A percentile compares a stretch with the other conserved stretches of the same genome.
Conservation (phyloP, 129 eudicot species). For the Centaurea solstitialis region DNA sequence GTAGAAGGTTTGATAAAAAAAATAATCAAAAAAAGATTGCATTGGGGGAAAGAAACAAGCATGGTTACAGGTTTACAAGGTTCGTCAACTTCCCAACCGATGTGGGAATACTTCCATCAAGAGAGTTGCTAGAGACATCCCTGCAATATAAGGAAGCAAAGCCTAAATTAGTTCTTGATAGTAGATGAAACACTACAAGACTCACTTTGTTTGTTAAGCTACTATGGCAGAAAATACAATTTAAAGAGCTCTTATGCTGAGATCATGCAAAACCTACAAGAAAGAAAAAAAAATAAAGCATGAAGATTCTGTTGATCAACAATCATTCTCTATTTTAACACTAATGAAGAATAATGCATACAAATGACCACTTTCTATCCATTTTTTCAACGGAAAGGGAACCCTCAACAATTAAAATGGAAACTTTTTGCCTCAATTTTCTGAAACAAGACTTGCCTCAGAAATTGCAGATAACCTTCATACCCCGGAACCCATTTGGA, state of each 20-base stretch:
- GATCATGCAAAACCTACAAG: not conserved
- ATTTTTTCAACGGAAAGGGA: not conserved
- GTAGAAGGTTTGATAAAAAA: not conserved
- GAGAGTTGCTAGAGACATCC: slow-evolving; percentile 96
- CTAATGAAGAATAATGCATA: not conserved
- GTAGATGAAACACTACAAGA: not conserved
- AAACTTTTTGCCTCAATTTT: slow-evolving; percentile 5
- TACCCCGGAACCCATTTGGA: slow-evolving; percentile 11
- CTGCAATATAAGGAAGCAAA: slow-evolving; percentile 41
- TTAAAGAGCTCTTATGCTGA: not conserved
- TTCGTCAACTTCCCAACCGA: slow-evolving; percentile 73
- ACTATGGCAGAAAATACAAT: not conserved
- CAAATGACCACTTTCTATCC: not conserved
- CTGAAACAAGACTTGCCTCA: not conserved
- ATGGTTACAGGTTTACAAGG: slow-evolving; percentile 68
- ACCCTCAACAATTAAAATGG: not conserved
- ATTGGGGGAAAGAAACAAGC: slow-evolving; percentile 8
- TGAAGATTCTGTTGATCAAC: not conserved
- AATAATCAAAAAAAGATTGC: not conserved
- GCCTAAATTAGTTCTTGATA: not conserved
- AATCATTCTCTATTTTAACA: slow-evolving; percentile 1
- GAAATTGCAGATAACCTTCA: not conserved
- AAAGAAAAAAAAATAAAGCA: not conserved
- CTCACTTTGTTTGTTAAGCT: not conserved
- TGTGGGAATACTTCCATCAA: slow-evolving; percentile 84